phyloP scores from a whole-genome alignment of 2,329 filamentous ascomycete genomes.

The Botryotinia globosa region DNA sequence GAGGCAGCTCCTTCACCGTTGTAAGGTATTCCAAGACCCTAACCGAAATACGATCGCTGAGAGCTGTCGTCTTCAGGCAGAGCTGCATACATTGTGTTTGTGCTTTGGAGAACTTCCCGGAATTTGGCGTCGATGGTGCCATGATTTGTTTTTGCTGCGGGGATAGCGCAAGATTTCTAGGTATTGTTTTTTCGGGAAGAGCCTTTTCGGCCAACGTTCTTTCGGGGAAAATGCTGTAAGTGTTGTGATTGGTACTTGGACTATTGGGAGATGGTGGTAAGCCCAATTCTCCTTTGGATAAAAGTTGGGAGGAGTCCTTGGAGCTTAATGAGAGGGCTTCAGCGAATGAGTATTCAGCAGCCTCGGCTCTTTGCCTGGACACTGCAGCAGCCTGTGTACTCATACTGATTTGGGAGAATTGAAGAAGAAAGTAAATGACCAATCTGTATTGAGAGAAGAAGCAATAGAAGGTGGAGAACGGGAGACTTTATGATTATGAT shows the following conservation, averaged over 20 bases:
- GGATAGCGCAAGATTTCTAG: background rate
- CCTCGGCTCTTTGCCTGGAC: constrained; percentile 7
- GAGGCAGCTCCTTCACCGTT: constrained; percentile 51
- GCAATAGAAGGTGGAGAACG: constrained; percentile 5
- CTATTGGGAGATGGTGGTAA: constrained; percentile 1
- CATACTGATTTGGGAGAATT: constrained; percentile 3
- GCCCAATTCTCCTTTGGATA: constrained; percentile 5
- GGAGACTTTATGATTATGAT: constrained; percentile 3
- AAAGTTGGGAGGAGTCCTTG: constrained; percentile 1
- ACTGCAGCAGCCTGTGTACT: constrained; percentile 7
- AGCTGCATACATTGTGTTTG: constrained; percentile 44
- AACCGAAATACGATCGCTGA: constrained; percentile 63
- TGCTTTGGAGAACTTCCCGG: constrained; percentile 23
- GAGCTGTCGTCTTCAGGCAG: constrained; percentile 56
- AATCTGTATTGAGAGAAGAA: background rate
- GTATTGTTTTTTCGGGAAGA: background rate
- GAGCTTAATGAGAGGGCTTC: constrained; percentile 14
- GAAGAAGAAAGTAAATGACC: background rate
- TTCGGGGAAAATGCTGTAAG: background rate
- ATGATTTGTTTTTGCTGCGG: constrained; percentile 4
- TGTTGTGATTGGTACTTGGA: background rate
- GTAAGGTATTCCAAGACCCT: constrained; percentile 63
- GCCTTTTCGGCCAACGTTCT: constrained; percentile 4
- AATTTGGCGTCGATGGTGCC: background rate
- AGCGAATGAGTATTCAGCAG: constrained; percentile 12